Conservation (phyloP, 805 yeast species). For the Maudiozyma bulderi region DNA sequence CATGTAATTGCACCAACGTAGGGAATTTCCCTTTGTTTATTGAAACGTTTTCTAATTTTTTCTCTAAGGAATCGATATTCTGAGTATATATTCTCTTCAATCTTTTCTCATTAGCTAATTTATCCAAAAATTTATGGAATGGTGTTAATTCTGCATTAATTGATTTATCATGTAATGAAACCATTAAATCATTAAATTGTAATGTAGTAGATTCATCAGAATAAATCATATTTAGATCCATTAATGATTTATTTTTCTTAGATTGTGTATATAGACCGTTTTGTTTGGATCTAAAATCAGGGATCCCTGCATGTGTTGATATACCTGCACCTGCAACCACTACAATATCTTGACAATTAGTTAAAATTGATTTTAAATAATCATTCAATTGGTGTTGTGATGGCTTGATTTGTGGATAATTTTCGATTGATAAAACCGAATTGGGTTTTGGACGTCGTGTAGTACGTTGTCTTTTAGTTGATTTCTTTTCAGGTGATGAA, state of each 20-base stretch:
- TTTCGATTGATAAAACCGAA: constrained; percentile 33
- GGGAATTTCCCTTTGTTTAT: constrained; percentile 34
- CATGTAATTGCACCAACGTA: constrained; percentile 73
- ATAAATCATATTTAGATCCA: constrained; percentile 65
- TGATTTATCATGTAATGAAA: constrained; percentile 48
- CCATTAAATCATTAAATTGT: constrained; percentile 67
- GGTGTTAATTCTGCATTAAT: constrained; percentile 54
- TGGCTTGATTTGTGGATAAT: constrained; percentile 1
- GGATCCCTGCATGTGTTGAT: constrained; percentile 85
- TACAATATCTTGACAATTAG: constrained; percentile 48
- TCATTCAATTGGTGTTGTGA: constrained; percentile 27
- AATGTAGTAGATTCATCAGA: constrained; percentile 49
- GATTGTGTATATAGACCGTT: constrained; percentile 58
- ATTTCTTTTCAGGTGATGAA: not conserved
- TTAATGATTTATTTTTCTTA: constrained; percentile 54
- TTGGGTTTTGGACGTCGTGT: constrained; percentile 36
- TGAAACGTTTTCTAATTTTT: constrained; percentile 41
- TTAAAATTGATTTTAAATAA: constrained; percentile 43
- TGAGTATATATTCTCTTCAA: constrained; percentile 74
- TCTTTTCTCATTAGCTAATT: constrained; percentile 51
- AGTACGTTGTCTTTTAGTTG: constrained; percentile 1
- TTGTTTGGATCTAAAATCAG: constrained; percentile 71
- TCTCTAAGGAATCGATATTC: constrained; percentile 76
- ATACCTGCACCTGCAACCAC: constrained; percentile 85
- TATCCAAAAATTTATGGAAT: constrained; percentile 59